Conservation (phyloP, 306 rosid genomes). For the Hippophae gyantsensis region DNA sequence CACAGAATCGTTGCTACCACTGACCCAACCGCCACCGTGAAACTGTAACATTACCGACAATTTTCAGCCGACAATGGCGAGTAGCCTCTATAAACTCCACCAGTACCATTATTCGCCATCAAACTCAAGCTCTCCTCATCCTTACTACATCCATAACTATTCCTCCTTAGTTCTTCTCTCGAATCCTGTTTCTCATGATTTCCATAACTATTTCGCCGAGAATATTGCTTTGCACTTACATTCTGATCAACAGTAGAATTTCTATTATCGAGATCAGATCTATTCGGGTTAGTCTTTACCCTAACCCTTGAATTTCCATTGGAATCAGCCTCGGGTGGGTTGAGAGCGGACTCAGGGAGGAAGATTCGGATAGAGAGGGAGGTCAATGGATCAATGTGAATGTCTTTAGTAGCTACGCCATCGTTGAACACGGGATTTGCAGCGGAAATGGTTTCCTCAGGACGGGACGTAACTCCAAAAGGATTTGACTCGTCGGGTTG, state of each 20-base stretch:
- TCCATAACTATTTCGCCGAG: too few relatives aligned
- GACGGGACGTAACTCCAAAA: conserved; percentile 68
- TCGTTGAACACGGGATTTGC: conserved; percentile 68
- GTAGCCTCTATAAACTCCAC: conserved; percentile 52
- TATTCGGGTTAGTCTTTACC: too few relatives aligned
- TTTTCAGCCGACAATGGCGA: conserved; percentile 25
- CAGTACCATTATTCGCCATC: conserved; percentile 11
- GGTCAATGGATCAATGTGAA: conserved; percentile 64
- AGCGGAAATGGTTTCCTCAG: conserved; percentile 47
- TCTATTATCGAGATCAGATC: too few relatives aligned
- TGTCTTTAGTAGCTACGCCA: conserved; percentile 86
- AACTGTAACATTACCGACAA: conserved; percentile 59
- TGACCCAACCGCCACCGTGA: conserved; percentile 88
- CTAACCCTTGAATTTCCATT: too few relatives aligned
- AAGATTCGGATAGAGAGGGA: conserved; percentile 75
- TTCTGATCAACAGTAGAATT: too few relatives aligned
- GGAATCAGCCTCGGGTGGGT: conserved; percentile 28
- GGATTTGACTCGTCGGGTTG: conserved; percentile 11
- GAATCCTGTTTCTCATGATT: too few relatives aligned
- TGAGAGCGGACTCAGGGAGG: conserved; percentile 68
- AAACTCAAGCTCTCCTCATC: too few relatives aligned
- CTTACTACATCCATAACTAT: too few relatives aligned
- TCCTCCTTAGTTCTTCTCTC: too few relatives aligned
- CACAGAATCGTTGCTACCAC: conserved; percentile 64
- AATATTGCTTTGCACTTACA: too few relatives aligned